phyloP scores from a whole-genome alignment of 31 red algal species.

The Porphyra umbilicalis region DNA sequence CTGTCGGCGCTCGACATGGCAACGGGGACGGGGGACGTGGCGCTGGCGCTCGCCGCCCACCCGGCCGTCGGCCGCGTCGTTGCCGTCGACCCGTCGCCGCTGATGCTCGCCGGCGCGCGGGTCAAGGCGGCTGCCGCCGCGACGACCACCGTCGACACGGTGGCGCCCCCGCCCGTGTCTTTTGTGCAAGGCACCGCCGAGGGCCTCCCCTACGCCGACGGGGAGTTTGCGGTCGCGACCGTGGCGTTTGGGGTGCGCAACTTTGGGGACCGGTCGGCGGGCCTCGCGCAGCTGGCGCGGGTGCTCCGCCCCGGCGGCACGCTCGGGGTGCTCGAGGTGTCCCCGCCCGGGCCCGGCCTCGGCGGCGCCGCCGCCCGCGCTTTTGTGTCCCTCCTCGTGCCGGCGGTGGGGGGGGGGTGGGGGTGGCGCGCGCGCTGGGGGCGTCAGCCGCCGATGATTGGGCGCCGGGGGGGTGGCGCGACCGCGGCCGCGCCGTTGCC shows the following conservation, averaged over 20 bases:
- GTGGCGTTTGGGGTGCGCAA: conserved; percentile 96
- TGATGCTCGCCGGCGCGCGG: conserved; percentile 62
- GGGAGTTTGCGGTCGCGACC: conserved; percentile 58
- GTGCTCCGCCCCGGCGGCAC: conserved; percentile 47
- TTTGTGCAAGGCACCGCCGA: conserved; percentile 60
- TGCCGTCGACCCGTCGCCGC: conserved; percentile 68
- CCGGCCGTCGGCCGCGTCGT: conserved; percentile 21
- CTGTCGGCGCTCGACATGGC: conserved; percentile 64
- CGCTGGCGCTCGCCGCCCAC: conserved; percentile 24
- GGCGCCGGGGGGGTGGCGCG: neutral
- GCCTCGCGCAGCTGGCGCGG: conserved; percentile 61
- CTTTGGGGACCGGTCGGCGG: conserved; percentile 53
- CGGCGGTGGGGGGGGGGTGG: conserved; percentile 20
- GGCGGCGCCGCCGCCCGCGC: conserved; percentile 12
- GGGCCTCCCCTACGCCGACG: conserved; percentile 48
- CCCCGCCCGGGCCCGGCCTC: conserved; percentile 7
- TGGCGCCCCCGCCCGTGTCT: neutral
- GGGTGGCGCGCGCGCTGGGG: neutral
- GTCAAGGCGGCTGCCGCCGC: conserved; percentile 14
- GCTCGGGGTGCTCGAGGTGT: conserved; percentile 61
- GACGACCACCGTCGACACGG: neutral
- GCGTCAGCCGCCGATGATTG: neutral
- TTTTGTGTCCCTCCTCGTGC: conserved; percentile 49
- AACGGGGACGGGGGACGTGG: conserved; percentile 85
- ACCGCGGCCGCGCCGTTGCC: neutral